phyloP scores from a whole-genome alignment of 768 basidiomycete species.

The Tremella fuciformis region DNA sequence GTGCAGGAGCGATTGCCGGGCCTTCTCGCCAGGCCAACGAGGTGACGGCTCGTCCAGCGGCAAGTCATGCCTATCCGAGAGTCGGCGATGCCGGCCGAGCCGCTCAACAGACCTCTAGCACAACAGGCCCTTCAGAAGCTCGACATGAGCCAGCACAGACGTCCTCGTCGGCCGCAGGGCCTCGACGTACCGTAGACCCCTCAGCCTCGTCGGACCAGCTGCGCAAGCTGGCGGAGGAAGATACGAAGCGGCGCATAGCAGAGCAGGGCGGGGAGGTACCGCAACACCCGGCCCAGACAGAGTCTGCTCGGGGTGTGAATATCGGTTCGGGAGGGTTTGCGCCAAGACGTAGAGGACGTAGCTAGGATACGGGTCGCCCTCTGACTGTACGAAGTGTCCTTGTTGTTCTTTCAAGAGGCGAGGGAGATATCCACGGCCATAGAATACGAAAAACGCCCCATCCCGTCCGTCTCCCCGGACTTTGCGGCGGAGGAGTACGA shows the following conservation, averaged over 20 bases:
- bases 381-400: too few relatives aligned
- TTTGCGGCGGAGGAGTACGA: too few relatives aligned
- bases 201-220: constrained; percentile 33
- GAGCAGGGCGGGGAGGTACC: constrained; percentile 11
- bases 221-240: constrained; percentile 37
- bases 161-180: constrained; percentile 17
- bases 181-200: constrained; percentile 29
- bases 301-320: not conserved
- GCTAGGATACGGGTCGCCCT: too few relatives aligned
- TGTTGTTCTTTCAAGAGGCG: too few relatives aligned
- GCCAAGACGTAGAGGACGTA: not conserved
- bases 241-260: constrained; percentile 39
- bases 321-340: not conserved
- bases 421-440: too few relatives aligned
- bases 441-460: too few relatives aligned
- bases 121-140: too few relatives aligned
- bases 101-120: not conserved
- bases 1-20: not conserved
- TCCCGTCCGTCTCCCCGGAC: too few relatives aligned
- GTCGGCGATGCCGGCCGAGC: not conserved
- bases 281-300: not conserved
- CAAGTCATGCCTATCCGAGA: not conserved
- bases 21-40: constrained; percentile 11
- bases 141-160: too few relatives aligned
- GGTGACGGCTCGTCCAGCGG: not conserved